phyloP scores from a whole-genome alignment of 495 filamentous ascomycete genomes.

The Penicillium arizonense region DNA sequence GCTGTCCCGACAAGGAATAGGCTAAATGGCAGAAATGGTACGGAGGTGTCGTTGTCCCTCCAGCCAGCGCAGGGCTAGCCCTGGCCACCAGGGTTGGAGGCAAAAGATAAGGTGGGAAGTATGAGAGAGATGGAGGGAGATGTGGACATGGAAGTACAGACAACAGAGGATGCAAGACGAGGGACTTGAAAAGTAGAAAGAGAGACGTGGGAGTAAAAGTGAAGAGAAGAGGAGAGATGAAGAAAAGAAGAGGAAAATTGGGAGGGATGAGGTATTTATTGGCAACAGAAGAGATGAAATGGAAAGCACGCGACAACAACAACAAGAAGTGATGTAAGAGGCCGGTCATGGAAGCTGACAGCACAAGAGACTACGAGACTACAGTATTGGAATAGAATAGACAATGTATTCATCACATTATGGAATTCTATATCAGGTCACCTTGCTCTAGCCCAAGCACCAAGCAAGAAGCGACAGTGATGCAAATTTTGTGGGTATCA shows the following conservation, averaged over 20 bases:
- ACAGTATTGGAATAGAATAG: background rate
- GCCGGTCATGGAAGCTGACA: too few species aligned
- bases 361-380: background rate
- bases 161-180: too few species aligned
- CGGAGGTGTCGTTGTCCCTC: too few species aligned
- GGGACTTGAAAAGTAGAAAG: background rate
- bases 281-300: background rate
- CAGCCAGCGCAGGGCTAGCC: too few species aligned
- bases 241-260: slow-evolving; percentile 1
- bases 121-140: too few species aligned
- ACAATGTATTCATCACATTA: slow-evolving; percentile 1
- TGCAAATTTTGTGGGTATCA: slow-evolving; percentile 10
- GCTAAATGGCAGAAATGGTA: background rate
- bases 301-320: too few species aligned
- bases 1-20: background rate
- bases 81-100: too few species aligned
- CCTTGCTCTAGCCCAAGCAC: slow-evolving; percentile 3
- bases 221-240: slow-evolving; percentile 1
- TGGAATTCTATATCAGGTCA: slow-evolving; percentile 6
- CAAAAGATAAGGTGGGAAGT: too few species aligned
- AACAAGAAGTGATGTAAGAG: too few species aligned
- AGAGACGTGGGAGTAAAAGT: background rate
- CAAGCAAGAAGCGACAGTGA: background rate
- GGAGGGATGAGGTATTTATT: background rate
- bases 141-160: too few species aligned